Percentiles rank a stretch among this genome's conserved stretches.
Evolutionary conservation across 345 rosid species (phyloP).

Genomic region (Trapa incisa): DNA sequence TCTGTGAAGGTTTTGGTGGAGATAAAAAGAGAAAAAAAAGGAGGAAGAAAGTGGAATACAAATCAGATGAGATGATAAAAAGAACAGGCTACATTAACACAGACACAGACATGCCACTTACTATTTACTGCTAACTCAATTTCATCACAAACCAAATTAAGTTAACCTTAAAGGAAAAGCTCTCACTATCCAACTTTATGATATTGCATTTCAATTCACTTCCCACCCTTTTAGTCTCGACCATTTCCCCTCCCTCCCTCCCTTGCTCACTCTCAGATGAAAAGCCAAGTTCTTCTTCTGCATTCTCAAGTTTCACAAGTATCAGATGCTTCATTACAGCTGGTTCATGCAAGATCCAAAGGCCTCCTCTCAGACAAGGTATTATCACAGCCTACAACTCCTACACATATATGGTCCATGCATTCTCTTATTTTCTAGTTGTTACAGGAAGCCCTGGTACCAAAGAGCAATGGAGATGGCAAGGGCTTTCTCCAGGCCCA

Average conservation of each 20-base stretch:
- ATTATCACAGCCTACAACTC: background rate
- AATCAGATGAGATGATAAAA: too few relatives aligned
- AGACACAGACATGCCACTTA: background rate
- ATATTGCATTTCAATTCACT: background rate
- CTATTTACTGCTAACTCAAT: background rate
- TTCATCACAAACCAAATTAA: background rate
- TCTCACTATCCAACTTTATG: slow-evolving; percentile 6
- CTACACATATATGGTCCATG: too few relatives aligned
- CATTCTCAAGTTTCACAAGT: background rate
- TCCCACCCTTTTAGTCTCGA: background rate
- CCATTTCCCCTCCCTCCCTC: background rate
- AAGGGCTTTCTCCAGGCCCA: slow-evolving; percentile 37
- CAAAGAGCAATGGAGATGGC: slow-evolving; percentile 84
- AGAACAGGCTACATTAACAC: background rate
- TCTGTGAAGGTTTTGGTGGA: background rate
- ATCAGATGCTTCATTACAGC: slow-evolving; percentile 8
- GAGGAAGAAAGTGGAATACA: too few relatives aligned
- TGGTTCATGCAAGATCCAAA: slow-evolving; percentile 87
- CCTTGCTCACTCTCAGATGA: slow-evolving; percentile 5
- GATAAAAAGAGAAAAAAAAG: background rate
- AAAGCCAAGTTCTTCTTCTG: slow-evolving; percentile 2
- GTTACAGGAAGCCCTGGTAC: slow-evolving; percentile 81
- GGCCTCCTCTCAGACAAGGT: slow-evolving; percentile 54
- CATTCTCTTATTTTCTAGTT: too few relatives aligned
- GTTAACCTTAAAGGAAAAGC: background rate